Evolutionary conservation across 1,139 yeast genomes (phyloP).

Genomic region (Casaregolazyma lundiana): DNA sequence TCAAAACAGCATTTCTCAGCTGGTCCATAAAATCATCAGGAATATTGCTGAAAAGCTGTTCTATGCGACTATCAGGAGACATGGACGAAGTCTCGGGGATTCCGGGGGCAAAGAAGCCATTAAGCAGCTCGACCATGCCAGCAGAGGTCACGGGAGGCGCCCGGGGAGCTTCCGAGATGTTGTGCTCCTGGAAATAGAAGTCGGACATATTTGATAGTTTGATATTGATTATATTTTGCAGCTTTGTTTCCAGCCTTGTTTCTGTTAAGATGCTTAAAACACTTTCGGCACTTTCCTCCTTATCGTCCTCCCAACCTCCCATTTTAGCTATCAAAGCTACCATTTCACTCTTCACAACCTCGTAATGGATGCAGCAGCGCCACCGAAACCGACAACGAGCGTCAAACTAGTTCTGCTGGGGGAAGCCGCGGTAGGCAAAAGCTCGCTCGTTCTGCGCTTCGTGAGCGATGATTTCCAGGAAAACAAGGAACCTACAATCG

Average conservation of each 20-base stretch:
- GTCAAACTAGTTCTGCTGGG: slow-evolving; percentile 88
- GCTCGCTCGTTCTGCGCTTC: slow-evolving; percentile 85
- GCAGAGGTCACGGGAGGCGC: neutral
- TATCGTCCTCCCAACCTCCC: neutral
- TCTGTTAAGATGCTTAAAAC: neutral
- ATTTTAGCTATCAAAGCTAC: neutral
- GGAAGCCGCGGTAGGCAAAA: slow-evolving; percentile 97
- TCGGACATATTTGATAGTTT: slow-evolving; percentile 5
- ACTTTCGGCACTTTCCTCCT: neutral
- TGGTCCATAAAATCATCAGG: slow-evolving; percentile 7
- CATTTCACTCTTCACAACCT: slow-evolving; percentile 3
- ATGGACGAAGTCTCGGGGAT: neutral
- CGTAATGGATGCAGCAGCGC: slow-evolving; percentile 18
- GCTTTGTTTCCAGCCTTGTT: neutral
- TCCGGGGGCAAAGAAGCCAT: slow-evolving; percentile 2
- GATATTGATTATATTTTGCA: neutral
- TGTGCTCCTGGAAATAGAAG: slow-evolving; percentile 9
- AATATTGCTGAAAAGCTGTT: neutral
- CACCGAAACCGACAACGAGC: slow-evolving; percentile 49
- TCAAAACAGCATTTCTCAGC: slow-evolving; percentile 3
- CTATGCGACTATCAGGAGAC: neutral
- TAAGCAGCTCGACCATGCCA: neutral
- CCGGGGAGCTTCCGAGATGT: slow-evolving; percentile 1
- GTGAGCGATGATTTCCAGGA: slow-evolving; percentile 96
- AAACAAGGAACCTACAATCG: slow-evolving; percentile 95